Conservation (phyloP, 2,329 filamentous ascomycete genomes). For the Elsinoe perseae region DNA sequence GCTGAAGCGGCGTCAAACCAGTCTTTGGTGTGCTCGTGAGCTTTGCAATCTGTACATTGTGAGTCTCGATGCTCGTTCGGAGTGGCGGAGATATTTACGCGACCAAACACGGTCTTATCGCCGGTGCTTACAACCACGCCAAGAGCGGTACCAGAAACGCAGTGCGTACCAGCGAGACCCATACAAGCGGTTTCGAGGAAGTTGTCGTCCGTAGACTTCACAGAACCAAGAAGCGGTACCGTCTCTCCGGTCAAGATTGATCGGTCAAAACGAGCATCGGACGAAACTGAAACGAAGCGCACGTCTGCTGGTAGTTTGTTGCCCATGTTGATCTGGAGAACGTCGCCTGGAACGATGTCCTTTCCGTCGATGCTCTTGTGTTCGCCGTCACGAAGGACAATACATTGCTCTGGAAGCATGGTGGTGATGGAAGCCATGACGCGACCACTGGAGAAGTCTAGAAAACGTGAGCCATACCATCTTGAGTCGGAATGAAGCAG, state of each 20-base stretch:
- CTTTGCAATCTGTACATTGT: slow-evolving; percentile 46
- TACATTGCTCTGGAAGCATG: slow-evolving; percentile 68
- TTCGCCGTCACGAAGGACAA: slow-evolving; percentile 54
- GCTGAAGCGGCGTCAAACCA: slow-evolving; percentile 61
- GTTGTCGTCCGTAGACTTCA: slow-evolving; percentile 62
- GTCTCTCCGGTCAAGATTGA: slow-evolving; percentile 59
- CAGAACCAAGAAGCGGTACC: slow-evolving; percentile 46
- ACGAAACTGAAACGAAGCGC: slow-evolving; percentile 59
- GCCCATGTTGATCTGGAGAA: slow-evolving; percentile 60
- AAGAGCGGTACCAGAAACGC: slow-evolving; percentile 58
- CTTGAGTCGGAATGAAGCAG: no score
- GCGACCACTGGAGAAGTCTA: slow-evolving; percentile 67
- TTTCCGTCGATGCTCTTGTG: slow-evolving; percentile 30
- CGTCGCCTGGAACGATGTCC: slow-evolving; percentile 64
- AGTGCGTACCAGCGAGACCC: slow-evolving; percentile 72
- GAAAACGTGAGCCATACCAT: slow-evolving; percentile 30
- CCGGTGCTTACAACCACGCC: slow-evolving; percentile 66
- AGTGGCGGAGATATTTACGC: slow-evolving; percentile 32
- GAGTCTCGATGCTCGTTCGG: not conserved
- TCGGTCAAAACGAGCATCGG: slow-evolving; percentile 64
- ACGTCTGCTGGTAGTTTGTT: slow-evolving; percentile 69
- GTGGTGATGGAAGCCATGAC: slow-evolving; percentile 74
- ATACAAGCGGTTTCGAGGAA: slow-evolving; percentile 71
- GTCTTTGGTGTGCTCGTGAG: slow-evolving; percentile 62
- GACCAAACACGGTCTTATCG: slow-evolving; percentile 66